phyloP scores from a whole-genome alignment of 2,329 filamentous ascomycete species.

The Escovopsis weberi region DNA sequence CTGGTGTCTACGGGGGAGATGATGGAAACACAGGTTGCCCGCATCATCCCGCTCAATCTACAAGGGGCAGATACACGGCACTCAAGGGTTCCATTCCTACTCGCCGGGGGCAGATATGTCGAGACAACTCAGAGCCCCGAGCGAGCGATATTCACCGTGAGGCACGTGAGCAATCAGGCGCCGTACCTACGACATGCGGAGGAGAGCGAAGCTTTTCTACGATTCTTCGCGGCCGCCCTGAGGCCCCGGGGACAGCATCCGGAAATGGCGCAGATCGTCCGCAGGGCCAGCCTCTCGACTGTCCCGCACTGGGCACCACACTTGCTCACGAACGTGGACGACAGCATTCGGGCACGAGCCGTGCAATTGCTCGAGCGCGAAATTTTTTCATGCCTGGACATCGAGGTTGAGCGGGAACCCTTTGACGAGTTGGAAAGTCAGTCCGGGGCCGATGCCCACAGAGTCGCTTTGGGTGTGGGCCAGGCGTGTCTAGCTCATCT shows the following conservation, averaged over 20 bases:
- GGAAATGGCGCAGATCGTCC: conserved; percentile 10
- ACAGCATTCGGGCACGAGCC: conserved; percentile 25
- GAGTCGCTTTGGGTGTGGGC: conserved; percentile 25
- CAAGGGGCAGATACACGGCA: conserved; percentile 27
- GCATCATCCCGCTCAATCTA: conserved; percentile 39
- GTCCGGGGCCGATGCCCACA: too few species aligned
- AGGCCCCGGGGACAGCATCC: conserved; percentile 15
- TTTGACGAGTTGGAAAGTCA: too few species aligned
- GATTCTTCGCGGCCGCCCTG: conserved; percentile 23
- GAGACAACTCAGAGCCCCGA: conserved; percentile 21
- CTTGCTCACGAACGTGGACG: conserved; percentile 33
- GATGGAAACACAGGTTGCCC: conserved; percentile 37
- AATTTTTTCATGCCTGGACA: conserved; percentile 11
- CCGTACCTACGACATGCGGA: conserved; percentile 27
- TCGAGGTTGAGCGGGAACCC: too few species aligned
- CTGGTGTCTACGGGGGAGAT: conserved; percentile 38
- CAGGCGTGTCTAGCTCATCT: conserved; percentile 31
- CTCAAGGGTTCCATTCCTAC: conserved; percentile 40
- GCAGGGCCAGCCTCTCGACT: conserved; percentile 10
- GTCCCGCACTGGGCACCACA: conserved; percentile 36
- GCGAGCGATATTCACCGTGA: conserved; percentile 24
- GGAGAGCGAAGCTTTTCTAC: conserved; percentile 30
- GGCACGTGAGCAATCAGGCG: conserved; percentile 30
- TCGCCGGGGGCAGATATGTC: conserved; percentile 41
- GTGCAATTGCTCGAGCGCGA: conserved; percentile 29